A percentile compares a stretch with the other conserved stretches of the same genome.
Evolutionary conservation across 345 rosid species (phyloP).

Genomic region (Eucalyptus cloeziana): DNA sequence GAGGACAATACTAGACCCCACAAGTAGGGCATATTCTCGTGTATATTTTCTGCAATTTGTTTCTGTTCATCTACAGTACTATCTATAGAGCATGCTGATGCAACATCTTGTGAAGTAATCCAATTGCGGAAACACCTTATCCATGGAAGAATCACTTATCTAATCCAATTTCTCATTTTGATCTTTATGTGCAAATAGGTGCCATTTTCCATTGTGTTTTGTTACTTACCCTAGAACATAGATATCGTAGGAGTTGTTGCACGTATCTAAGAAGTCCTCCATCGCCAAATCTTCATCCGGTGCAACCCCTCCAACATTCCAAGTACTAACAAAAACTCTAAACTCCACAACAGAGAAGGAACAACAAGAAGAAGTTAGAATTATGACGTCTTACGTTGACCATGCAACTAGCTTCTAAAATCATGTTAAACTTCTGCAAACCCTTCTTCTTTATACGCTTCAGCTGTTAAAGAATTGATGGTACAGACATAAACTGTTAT

Average conservation of each 20-base stretch:
- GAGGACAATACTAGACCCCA: not conserved
- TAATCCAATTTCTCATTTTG: not conserved
- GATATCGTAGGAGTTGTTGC: conserved; percentile 40
- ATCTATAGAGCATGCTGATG: not conserved
- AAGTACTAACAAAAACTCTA: conserved; percentile 71
- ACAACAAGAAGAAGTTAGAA: not conserved
- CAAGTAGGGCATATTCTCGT: not conserved
- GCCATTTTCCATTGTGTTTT: not conserved
- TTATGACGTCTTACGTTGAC: not conserved
- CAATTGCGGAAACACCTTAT: not conserved
- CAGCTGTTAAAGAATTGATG: not conserved
- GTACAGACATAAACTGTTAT: not conserved
- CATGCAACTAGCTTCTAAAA: not conserved
- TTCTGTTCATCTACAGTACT: not conserved
- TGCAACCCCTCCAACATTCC: conserved; percentile 85
- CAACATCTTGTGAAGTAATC: not conserved
- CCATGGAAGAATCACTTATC: not conserved
- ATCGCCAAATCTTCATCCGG: conserved; percentile 51
- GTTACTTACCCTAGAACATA: conserved; percentile 65
- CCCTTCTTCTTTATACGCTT: not conserved
- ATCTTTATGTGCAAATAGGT: not conserved
- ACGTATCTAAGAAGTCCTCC: conserved; percentile 46
- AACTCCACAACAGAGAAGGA: not conserved
- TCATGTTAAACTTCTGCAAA: not conserved
- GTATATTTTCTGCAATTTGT: not conserved